These are phyloP conservation scores for Wallemia hederae DNA, from an alignment of 1,284 basidiomycete species.

Conservation along the genomic window DNA sequence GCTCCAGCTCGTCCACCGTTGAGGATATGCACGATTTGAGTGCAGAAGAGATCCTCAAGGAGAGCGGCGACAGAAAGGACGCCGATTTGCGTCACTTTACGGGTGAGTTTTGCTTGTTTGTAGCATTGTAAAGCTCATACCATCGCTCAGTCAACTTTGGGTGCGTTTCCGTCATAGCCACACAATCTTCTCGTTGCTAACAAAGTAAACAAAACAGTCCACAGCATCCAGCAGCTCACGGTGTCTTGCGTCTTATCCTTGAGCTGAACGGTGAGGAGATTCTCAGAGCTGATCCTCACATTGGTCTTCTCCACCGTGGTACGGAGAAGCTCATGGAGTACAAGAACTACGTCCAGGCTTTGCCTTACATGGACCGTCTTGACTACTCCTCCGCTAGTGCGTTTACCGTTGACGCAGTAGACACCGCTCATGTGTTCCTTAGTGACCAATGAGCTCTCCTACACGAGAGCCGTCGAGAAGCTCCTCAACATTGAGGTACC, in stretches of 20 bases:
- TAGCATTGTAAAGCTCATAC: neutral
- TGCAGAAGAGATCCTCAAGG: slow-evolving; percentile 44
- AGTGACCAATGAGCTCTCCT: slow-evolving; percentile 91
- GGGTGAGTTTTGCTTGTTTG: slow-evolving; percentile 22
- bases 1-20: slow-evolving; percentile 8
- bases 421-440: neutral
- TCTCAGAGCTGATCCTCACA: slow-evolving; percentile 65
- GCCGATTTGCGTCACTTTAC: slow-evolving; percentile 76
- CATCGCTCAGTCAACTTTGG: slow-evolving; percentile 50
- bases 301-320: slow-evolving; percentile 84
- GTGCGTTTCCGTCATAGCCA: slow-evolving; percentile 19
- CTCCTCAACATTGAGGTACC: slow-evolving; percentile 94
- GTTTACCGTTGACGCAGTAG: slow-evolving; percentile 12
- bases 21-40: slow-evolving; percentile 34
- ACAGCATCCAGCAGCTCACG: slow-evolving; percentile 95
- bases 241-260: slow-evolving; percentile 87
- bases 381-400: slow-evolving; percentile 97
- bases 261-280: slow-evolving; percentile 95
- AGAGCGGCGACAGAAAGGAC: slow-evolving; percentile 39
- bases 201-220: no score
- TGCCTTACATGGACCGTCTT: slow-evolving; percentile 97
- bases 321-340: slow-evolving; percentile 98
- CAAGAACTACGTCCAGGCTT: slow-evolving; percentile 91
- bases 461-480: slow-evolving; percentile 91
- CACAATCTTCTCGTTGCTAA: neutral